Percentiles rank a stretch among this genome's conserved stretches.
phyloP scores from a whole-genome alignment of 305 asterid species.

The Lippia alba region DNA sequence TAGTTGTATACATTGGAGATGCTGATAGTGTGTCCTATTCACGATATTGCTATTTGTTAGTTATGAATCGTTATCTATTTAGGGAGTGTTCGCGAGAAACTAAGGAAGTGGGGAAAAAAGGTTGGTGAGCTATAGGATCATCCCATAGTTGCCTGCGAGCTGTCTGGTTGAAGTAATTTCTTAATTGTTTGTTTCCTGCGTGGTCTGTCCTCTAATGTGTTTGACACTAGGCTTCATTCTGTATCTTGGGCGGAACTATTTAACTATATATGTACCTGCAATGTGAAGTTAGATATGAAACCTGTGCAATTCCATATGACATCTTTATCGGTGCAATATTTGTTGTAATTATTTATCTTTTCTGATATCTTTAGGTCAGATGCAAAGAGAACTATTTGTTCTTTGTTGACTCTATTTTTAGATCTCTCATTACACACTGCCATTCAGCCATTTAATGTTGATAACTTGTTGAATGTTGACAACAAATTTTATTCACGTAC shows the following conservation, averaged over 20 bases:
- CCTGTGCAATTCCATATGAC: background rate
- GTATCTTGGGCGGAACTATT: slow-evolving; percentile 12
- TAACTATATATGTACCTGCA: background rate
- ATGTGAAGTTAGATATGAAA: slow-evolving; percentile 12
- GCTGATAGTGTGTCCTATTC: slow-evolving; percentile 1
- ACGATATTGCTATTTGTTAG: slow-evolving; percentile 20
- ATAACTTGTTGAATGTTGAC: slow-evolving; percentile 4
- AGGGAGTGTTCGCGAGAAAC: background rate
- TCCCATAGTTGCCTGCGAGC: slow-evolving; percentile 3
- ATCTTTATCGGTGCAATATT: background rate
- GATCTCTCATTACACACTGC: slow-evolving; percentile 10
- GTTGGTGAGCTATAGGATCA: too few relatives aligned
- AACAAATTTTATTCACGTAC: background rate
- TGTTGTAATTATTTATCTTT: background rate
- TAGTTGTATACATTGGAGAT: background rate
- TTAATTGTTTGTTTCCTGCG: slow-evolving; percentile 3
- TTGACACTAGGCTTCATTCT: slow-evolving; percentile 19
- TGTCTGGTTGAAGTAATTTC: slow-evolving; percentile 15
- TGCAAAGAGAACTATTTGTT: slow-evolving; percentile 4
- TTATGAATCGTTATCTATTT: background rate
- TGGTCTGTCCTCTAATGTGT: background rate
- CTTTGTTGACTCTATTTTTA: slow-evolving; percentile 13
- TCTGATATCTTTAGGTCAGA: background rate
- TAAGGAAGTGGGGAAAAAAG: too few relatives aligned
- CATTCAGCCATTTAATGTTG: slow-evolving; percentile 26